phyloP scores from a whole-genome alignment of 2,329 filamentous ascomycete genomes.

The Trichoderma koningii region DNA sequence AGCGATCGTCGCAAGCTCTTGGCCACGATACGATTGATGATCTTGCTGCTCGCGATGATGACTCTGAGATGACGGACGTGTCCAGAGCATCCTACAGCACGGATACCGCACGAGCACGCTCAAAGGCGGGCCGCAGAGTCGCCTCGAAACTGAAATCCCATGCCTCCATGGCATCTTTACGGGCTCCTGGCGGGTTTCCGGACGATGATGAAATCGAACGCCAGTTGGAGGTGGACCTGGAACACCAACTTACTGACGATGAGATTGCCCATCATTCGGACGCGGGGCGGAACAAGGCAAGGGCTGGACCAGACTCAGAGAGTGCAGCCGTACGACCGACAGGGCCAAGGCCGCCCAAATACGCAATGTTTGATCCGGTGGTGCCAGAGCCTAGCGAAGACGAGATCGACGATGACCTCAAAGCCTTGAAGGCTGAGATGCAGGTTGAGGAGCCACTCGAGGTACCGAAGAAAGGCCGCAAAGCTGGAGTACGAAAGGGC shows the following conservation, averaged over 20 bases:
- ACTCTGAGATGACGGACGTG: constrained; percentile 46
- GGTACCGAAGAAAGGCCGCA: constrained; percentile 58
- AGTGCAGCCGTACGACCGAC: constrained; percentile 33
- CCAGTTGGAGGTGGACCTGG: constrained; percentile 65
- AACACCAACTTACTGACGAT: constrained; percentile 56
- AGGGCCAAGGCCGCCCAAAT: constrained; percentile 42
- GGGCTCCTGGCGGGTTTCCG: constrained; percentile 48
- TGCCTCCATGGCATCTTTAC: constrained; percentile 51
- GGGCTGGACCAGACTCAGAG: constrained; percentile 36
- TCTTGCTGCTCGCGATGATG: constrained; percentile 42
- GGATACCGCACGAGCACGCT: constrained; percentile 45
- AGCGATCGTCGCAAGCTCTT: constrained; percentile 55
- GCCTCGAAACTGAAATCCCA: constrained; percentile 52
- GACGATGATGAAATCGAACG: constrained; percentile 68
- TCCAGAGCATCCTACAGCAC: constrained; percentile 42
- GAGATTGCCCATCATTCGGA: constrained; percentile 51
- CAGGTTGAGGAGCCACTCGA: constrained; percentile 44
- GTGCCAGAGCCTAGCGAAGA: constrained; percentile 50
- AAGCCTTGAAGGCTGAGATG: constrained; percentile 54
- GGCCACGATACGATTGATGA: constrained; percentile 50
- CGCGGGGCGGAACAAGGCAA: constrained; percentile 45
- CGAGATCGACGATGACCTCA: constrained; percentile 54
- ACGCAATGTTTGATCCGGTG: constrained; percentile 56
- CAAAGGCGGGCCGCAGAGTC: constrained; percentile 39
- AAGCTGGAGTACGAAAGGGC: constrained; percentile 52